These are phyloP conservation scores for Gossypium schwendimanii DNA, from an alignment of 441 rosid species.

Conservation along the genomic window DNA sequence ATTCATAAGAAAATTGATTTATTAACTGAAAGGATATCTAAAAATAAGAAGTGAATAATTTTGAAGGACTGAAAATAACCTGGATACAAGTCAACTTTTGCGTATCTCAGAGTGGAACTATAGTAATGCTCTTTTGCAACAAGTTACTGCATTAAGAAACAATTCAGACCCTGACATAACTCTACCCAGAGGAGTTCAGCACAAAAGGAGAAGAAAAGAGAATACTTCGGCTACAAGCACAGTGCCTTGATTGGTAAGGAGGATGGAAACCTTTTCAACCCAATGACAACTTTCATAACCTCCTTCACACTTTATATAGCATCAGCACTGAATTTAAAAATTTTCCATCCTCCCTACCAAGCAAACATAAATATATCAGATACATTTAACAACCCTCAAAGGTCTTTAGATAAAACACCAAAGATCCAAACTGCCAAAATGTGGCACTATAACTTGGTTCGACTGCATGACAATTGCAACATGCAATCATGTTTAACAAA, in stretches of 20 bases:
- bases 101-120: neutral
- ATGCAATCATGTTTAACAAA: neutral
- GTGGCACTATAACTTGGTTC: neutral
- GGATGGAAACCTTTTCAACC: slow-evolving; percentile 6
- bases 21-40: slow-evolving; percentile 2
- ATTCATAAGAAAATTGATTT: neutral
- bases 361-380: neutral
- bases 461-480: neutral
- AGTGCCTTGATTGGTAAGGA: neutral
- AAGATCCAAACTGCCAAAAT: neutral
- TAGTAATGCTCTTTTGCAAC: slow-evolving; percentile 9
- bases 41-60: neutral
- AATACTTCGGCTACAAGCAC: neutral
- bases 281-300: neutral
- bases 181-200: slow-evolving; percentile 6
- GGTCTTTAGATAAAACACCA: neutral
- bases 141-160: slow-evolving; percentile 8
- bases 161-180: slow-evolving; percentile 4
- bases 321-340: slow-evolving; percentile 1
- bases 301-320: neutral
- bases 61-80: slow-evolving; percentile 7
- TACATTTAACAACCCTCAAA: neutral
- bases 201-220: neutral
- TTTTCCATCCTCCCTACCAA: slow-evolving; percentile 7
- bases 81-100: slow-evolving; percentile 1